Evolutionary conservation across 768 basidiomycete genomes (phyloP).

Genomic region (Boletus fagicola): DNA sequence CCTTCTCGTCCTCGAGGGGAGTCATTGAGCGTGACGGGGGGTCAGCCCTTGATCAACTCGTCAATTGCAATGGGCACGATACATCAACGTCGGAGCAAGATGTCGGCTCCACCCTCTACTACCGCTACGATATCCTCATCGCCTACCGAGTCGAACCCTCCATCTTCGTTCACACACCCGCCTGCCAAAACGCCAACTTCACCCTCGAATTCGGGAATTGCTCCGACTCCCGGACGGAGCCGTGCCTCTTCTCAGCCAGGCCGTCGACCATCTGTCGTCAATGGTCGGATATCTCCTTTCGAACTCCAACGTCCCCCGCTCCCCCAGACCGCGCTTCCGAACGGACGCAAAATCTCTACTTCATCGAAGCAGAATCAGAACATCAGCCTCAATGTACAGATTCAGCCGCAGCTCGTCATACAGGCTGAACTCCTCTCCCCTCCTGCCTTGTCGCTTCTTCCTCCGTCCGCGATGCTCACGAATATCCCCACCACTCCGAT

Average conservation of each 20-base stretch:
- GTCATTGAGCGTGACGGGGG: conserved; percentile 41
- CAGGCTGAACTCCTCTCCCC: conserved; percentile 51
- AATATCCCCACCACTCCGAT: conserved; percentile 71
- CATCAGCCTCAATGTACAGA: conserved; percentile 41
- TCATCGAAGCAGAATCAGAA: conserved; percentile 58
- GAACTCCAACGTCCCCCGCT: conserved; percentile 53
- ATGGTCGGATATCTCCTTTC: conserved; percentile 50
- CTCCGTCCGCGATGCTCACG: conserved; percentile 45
- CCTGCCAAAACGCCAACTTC: conserved; percentile 35
- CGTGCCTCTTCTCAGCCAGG: conserved; percentile 80
- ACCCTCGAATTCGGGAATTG: conserved; percentile 39
- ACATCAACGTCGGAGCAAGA: conserved; percentile 62
- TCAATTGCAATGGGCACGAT: conserved; percentile 65
- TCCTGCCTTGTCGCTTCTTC: conserved; percentile 39
- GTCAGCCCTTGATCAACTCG: conserved; percentile 52
- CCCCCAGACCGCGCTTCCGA: conserved; percentile 42
- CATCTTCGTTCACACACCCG: conserved; percentile 35
- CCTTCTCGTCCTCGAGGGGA: conserved; percentile 54
- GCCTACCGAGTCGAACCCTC: conserved; percentile 39
- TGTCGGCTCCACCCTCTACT: conserved; percentile 55
- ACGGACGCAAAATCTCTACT: conserved; percentile 58
- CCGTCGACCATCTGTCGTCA: conserved; percentile 58
- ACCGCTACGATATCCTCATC: conserved; percentile 25
- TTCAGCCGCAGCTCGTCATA: conserved; percentile 48
- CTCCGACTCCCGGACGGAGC: conserved; percentile 44